A percentile compares a stretch with the other conserved stretches of the same genome.
Conservation (phyloP, 2,329 filamentous ascomycete genomes). For the Apiospora hydei region DNA sequence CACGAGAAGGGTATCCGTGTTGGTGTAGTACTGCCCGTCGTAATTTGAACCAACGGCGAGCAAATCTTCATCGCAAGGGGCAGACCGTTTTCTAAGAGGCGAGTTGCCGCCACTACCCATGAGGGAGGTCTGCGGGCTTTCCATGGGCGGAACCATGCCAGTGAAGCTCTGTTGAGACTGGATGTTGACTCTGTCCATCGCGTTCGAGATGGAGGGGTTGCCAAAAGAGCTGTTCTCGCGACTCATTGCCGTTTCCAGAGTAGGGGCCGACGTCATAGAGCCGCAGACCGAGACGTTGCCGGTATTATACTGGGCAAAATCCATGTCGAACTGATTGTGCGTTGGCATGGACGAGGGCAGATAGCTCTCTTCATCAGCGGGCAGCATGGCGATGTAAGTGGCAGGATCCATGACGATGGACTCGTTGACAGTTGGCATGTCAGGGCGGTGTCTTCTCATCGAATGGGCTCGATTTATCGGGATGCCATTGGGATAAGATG, state of each 20-base stretch:
- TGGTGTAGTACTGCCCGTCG: slow-evolving; percentile 41
- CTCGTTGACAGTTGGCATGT: slow-evolving; percentile 47
- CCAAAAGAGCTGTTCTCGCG: slow-evolving; percentile 43
- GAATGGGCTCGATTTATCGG: slow-evolving; percentile 37
- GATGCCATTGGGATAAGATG: slow-evolving; percentile 35
- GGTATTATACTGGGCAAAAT: slow-evolving; percentile 37
- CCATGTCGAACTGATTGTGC: slow-evolving; percentile 24
- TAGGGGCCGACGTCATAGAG: slow-evolving; percentile 45
- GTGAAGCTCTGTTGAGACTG: slow-evolving; percentile 41
- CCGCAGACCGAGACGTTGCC: slow-evolving; percentile 42
- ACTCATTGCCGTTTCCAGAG: slow-evolving; percentile 43
- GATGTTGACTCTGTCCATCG: slow-evolving; percentile 43
- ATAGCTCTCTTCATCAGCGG: slow-evolving; percentile 20
- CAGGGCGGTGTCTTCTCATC: slow-evolving; percentile 35
- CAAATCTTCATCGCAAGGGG: slow-evolving; percentile 37
- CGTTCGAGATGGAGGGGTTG: slow-evolving; percentile 38
- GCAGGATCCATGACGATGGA: slow-evolving; percentile 46
- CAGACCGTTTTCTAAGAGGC: slow-evolving; percentile 37
- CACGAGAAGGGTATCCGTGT: slow-evolving; percentile 40
- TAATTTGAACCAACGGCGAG: slow-evolving; percentile 49
- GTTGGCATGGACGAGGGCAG: not conserved
- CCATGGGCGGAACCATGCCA: slow-evolving; percentile 36
- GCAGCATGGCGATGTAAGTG: slow-evolving; percentile 45
- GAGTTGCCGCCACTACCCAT: slow-evolving; percentile 36
- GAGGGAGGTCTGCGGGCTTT: slow-evolving; percentile 31